Base-by-base conservation (phyloP, 768 basidiomycete genomes). In the Fistulinella prunicolor region DNA sequence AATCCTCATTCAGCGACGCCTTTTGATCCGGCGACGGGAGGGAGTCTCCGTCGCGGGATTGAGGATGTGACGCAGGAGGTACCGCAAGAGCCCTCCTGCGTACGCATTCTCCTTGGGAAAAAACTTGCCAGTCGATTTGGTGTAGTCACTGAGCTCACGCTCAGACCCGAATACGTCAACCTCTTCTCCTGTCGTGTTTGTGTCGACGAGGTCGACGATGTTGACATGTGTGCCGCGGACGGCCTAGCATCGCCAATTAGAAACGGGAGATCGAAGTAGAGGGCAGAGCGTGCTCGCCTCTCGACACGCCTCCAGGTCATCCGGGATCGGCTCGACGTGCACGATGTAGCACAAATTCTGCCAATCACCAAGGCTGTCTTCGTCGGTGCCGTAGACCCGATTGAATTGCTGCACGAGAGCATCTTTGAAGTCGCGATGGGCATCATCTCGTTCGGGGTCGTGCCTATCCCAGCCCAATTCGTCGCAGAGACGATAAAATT, bases 131-230 rank as follows among this genome's bases (percentile, higher is more conserved):
- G 34, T 23, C 9, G 30, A 0, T 1, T 6, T 9, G 9, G 58
- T 59, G 14, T 59, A 60, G 3, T 47, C 9, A 6, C 47, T 47
- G 21, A 59, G 50, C 5, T 42, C 26, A 4, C 14, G 21, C 38
- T 59, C 57, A 24, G 57, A 26, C 0, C 13, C 10, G 40, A 59
- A 59, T 0, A 53, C n/a, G 1, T 23, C 13, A 0, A 57, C 46
- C 0, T 48, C 26, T 1, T 38, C 9, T 0, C 50, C 54, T 2
- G 58, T 57, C 0, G 6, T 29, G 9, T 56, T 20, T 1, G 26
- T 39, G 26, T 59, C 56, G 6, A 57, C 57, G 16, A 58, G 57
- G 22, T 59, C 58, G 22, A 59, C 58, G 12, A 59, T 58, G 4
- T 59, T 60, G 13, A 57, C 50, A 2, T 43, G 16, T 0, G 40